These are phyloP conservation scores for Triticum urartu DNA, from an alignment of 176 grass and related monocot species.

Conservation along the genomic window DNA sequence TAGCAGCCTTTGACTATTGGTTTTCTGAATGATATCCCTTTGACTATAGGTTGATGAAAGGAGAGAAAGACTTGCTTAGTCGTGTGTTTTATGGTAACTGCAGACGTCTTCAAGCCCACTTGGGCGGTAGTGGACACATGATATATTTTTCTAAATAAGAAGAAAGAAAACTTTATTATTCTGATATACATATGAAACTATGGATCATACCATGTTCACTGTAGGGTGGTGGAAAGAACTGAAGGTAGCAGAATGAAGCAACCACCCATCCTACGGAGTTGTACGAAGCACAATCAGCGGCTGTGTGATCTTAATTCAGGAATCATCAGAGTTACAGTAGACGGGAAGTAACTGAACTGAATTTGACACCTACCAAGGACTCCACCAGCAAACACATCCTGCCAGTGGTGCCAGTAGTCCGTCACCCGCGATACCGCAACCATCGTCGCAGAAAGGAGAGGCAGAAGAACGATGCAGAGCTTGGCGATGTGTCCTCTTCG, in stretches of 20 bases:
- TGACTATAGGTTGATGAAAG: too few relatives aligned
- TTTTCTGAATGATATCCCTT: too few relatives aligned
- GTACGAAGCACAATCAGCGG: background rate
- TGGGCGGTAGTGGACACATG: too few relatives aligned
- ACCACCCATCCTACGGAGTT: conserved; percentile 21
- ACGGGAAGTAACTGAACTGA: background rate
- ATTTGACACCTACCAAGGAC: conserved; percentile 6
- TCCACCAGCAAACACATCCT: conserved; percentile 4
- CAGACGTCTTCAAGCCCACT: too few relatives aligned
- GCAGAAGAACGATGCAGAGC: conserved; percentile 38
- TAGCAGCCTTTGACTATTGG: too few relatives aligned
- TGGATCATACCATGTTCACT: background rate
- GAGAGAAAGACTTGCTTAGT: too few relatives aligned
- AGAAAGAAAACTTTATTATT: background rate
- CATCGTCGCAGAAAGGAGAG: conserved; percentile 37
- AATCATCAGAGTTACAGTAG: background rate
- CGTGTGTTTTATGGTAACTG: too few relatives aligned
- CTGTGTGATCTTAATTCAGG: background rate
- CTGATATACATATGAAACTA: background rate
- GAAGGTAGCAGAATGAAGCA: conserved; percentile 38
- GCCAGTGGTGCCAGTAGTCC: conserved; percentile 57
- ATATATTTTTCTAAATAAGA: background rate
- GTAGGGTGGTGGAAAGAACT: background rate
- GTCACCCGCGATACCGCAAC: conserved; percentile 33
- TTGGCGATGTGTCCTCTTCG: conserved; percentile 32